Percentiles rank a stretch among this genome's conserved stretches.
Evolutionary conservation across 352 stramenopile species (phyloP).

Genomic region (Phytophthora nicotianae): DNA sequence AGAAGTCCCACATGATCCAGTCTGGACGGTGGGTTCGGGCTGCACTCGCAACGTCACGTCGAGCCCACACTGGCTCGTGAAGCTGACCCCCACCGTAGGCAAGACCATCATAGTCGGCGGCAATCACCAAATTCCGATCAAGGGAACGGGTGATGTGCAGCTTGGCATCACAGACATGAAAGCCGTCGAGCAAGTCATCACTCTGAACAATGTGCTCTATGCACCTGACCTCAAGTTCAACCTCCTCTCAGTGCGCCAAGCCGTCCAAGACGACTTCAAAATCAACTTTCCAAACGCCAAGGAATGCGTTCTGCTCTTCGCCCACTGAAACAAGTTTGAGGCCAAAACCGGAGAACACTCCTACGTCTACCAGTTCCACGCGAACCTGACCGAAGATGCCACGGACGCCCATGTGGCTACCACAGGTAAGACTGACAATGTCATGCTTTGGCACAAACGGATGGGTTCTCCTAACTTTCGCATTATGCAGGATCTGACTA

Average conservation of each 20-base stretch:
- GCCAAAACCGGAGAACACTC: background rate
- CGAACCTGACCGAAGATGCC: too few species aligned
- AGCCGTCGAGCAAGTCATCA: conserved; percentile 1
- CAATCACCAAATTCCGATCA: conserved; percentile 2
- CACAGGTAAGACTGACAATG: background rate
- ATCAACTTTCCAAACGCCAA: conserved; percentile 23
- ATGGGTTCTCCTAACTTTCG: conserved; percentile 2
- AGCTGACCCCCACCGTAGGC: background rate
- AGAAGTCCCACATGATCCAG: background rate
- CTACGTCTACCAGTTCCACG: background rate
- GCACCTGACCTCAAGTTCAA: conserved; percentile 6
- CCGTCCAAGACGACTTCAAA: conserved; percentile 15
- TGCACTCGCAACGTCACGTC: conserved; percentile 16
- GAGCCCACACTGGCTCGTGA: too few species aligned
- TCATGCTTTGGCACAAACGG: conserved; percentile 2
- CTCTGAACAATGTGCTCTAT: conserved; percentile 3
- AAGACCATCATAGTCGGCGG: conserved; percentile 20
- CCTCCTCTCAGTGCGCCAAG: conserved; percentile 5
- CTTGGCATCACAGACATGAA: conserved; percentile 27
- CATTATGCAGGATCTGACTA: conserved; percentile 3
- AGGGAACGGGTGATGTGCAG: conserved; percentile 12
- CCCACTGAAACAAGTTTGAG: background rate
- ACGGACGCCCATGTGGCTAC: background rate
- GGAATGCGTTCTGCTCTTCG: too few species aligned
- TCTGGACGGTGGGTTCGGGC: conserved; percentile 20